Percentiles rank a stretch among this genome's conserved stretches.
These are phyloP conservation scores for Saccharomycopsis fermentans DNA, from an alignment of 805 yeast species.

Conservation along the genomic window DNA sequence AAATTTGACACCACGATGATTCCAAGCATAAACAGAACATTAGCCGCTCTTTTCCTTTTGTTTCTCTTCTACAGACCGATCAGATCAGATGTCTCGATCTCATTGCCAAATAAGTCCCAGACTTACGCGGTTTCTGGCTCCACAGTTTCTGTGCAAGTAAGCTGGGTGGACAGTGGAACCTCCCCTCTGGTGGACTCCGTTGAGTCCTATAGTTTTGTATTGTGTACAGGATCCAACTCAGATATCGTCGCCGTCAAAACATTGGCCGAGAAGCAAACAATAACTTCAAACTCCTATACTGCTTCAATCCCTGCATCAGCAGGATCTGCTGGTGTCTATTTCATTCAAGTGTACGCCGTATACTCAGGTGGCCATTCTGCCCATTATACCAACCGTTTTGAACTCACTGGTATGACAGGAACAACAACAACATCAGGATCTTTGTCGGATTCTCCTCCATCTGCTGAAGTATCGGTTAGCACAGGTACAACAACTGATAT, in stretches of 20 bases:
- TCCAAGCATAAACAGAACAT: background rate
- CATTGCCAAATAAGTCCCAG: conserved; percentile 21
- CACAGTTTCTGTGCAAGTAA: conserved; percentile 23
- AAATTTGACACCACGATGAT: too few species aligned
- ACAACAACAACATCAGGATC: conserved; percentile 38
- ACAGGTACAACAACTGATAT: conserved; percentile 30
- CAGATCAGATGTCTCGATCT: conserved; percentile 23
- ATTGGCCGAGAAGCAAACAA: conserved; percentile 24
- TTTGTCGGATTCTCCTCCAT: conserved; percentile 34
- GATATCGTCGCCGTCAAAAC: conserved; percentile 33
- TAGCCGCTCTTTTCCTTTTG: background rate
- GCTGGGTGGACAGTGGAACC: conserved; percentile 52
- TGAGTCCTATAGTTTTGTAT: conserved; percentile 36
- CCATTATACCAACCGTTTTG: conserved; percentile 61
- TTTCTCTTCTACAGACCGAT: background rate
- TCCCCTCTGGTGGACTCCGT: conserved; percentile 38
- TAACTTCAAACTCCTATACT: conserved; percentile 26
- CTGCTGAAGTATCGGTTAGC: conserved; percentile 25
- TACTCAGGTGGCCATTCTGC: conserved; percentile 39
- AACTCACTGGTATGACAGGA: conserved; percentile 66
- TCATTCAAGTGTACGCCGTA: conserved; percentile 54
- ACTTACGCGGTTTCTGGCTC: conserved; percentile 23
- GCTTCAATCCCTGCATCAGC: conserved; percentile 33
- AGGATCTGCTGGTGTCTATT: conserved; percentile 60
- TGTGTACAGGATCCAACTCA: conserved; percentile 61